phyloP scores from a whole-genome alignment of 2,329 filamentous ascomycete species.

The Chrysoporthe austroafricana region DNA sequence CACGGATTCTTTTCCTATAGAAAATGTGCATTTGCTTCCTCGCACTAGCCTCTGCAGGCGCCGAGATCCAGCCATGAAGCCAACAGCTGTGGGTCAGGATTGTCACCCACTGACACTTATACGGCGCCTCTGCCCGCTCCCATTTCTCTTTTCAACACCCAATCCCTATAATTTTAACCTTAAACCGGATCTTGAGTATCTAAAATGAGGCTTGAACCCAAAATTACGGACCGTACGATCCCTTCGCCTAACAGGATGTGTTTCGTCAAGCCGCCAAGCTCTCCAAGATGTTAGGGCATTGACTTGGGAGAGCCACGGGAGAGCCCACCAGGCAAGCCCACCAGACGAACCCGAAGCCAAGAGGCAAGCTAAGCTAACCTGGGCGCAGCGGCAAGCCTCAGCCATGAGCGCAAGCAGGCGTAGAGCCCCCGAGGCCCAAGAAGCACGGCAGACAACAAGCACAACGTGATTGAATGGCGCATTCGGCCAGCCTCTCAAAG shows the following conservation, averaged over 20 bases:
- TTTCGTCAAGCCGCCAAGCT: background rate
- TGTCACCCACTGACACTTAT: slow-evolving; percentile 4
- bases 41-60: background rate
- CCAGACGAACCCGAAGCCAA: no score
- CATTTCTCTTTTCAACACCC: background rate
- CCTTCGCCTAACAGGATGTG: background rate
- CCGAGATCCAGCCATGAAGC: background rate
- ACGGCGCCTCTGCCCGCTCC: background rate
- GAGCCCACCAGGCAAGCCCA: background rate
- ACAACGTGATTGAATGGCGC: background rate
- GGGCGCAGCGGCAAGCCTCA: background rate
- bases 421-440: background rate
- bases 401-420: background rate
- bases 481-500: background rate
- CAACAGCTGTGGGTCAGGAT: background rate
- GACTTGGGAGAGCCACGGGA: background rate
- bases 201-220: background rate
- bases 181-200: background rate
- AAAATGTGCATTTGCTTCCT: background rate
- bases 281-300: background rate
- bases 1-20: background rate
- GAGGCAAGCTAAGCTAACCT: no score
- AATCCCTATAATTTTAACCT: background rate
- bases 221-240: background rate
- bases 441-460: background rate